These are phyloP conservation scores for Rhynchosporium graminicola DNA, from an alignment of 2,329 filamentous ascomycete species.

Conservation along the genomic window DNA sequence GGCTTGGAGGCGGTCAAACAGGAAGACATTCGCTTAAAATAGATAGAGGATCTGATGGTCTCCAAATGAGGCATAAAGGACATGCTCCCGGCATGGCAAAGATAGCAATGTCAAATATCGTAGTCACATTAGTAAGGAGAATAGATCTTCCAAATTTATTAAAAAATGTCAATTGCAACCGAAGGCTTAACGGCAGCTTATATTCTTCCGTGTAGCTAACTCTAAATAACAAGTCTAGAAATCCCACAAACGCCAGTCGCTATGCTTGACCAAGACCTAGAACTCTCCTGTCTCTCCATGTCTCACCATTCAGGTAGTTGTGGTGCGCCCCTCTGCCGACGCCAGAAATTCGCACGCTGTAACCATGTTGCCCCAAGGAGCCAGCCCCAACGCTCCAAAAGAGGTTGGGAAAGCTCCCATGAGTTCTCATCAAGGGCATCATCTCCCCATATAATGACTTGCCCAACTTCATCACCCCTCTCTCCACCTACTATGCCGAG, in stretches of 20 bases:
- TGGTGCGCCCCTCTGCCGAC: conserved; percentile 43
- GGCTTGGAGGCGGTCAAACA: background rate
- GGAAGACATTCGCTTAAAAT: conserved; percentile 7
- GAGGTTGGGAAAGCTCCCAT: conserved; percentile 46
- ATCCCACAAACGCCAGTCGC: conserved; percentile 16
- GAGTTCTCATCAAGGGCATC: conserved; percentile 46
- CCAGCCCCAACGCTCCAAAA: conserved; percentile 46
- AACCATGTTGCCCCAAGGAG: conserved; percentile 44
- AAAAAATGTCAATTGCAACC: background rate
- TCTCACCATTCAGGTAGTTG: conserved; percentile 41
- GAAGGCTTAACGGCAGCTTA: too few relatives aligned
- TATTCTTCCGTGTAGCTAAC: background rate
- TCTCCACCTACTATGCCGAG: conserved; percentile 43
- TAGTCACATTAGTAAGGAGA: background rate
- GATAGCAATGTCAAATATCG: background rate
- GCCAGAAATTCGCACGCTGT: conserved; percentile 46
- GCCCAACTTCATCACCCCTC: conserved; percentile 41
- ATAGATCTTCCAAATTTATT: background rate
- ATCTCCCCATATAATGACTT: conserved; percentile 47
- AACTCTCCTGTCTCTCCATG: background rate
- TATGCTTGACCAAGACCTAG: conserved; percentile 13
- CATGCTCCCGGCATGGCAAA: background rate
- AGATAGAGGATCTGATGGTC: background rate
- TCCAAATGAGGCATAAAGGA: background rate
- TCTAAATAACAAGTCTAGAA: conserved; percentile 6